phyloP scores from a whole-genome alignment of 352 stramenopile species.

The Globisporangium yorkense region DNA sequence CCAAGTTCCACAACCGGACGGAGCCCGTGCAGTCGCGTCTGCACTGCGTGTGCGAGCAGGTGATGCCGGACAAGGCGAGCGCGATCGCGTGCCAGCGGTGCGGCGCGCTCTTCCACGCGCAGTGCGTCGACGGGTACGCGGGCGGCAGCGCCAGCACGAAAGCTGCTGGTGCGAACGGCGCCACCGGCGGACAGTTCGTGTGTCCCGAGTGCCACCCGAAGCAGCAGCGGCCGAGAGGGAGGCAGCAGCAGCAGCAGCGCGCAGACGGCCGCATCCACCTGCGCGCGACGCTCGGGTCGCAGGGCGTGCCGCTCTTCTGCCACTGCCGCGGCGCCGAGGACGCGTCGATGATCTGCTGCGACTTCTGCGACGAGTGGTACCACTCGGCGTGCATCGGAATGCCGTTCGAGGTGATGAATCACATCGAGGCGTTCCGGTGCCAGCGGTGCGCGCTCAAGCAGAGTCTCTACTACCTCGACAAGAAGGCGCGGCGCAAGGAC shows the following conservation, averaged over 20 bases:
- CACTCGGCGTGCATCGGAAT: slow-evolving; percentile 69
- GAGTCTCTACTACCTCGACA: slow-evolving; percentile 66
- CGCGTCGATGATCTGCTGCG: slow-evolving; percentile 83
- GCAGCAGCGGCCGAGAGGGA: neutral
- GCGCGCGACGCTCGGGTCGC: slow-evolving; percentile 12
- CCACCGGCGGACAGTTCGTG: slow-evolving; percentile 11
- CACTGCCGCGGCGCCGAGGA: slow-evolving; percentile 58
- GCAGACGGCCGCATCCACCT: slow-evolving; percentile 18
- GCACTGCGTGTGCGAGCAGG: slow-evolving; percentile 69
- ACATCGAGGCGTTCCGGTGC: slow-evolving; percentile 70
- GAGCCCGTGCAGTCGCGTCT: slow-evolving; percentile 25
- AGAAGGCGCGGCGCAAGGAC: slow-evolving; percentile 38
- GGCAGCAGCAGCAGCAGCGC: neutral
- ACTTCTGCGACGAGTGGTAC: slow-evolving; percentile 87
- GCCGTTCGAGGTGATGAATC: slow-evolving; percentile 39
- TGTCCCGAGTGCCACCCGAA: slow-evolving; percentile 18
- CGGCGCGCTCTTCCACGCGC: slow-evolving; percentile 43
- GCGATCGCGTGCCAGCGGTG: slow-evolving; percentile 50
- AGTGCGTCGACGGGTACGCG: slow-evolving; percentile 34
- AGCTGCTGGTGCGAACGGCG: neutral
- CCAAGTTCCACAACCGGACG: slow-evolving; percentile 20
- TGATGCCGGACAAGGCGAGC: slow-evolving; percentile 43
- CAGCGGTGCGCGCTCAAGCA: slow-evolving; percentile 56
- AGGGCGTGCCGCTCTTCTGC: slow-evolving; percentile 50
- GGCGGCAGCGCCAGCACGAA: neutral